phyloP scores from a whole-genome alignment of 2,329 filamentous ascomycete genomes.

The Alternaria tenuissima region DNA sequence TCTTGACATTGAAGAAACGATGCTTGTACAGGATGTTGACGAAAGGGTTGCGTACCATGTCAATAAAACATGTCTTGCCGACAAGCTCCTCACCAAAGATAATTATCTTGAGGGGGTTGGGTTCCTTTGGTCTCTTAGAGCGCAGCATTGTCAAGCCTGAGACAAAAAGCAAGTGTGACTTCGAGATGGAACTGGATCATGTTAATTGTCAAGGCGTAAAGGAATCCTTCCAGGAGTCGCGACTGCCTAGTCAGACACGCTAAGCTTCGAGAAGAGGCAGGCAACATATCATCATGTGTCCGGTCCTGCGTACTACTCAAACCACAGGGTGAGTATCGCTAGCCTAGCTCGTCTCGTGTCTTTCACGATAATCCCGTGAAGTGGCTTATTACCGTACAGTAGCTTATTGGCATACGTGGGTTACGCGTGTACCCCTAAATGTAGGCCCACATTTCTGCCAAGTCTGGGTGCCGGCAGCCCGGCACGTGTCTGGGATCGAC shows the following conservation, averaged over 20 bases:
- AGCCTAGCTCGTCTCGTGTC: background rate
- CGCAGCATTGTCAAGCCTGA: background rate
- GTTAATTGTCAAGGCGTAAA: conserved; percentile 1
- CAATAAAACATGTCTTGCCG: conserved; percentile 39
- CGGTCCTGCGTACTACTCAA: background rate
- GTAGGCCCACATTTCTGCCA: conserved; percentile 7
- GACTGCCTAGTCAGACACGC: background rate
- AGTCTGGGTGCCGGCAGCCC: conserved; percentile 3
- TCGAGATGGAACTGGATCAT: background rate
- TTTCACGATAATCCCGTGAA: background rate
- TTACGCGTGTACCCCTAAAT: background rate
- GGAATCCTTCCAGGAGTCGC: background rate
- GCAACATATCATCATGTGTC: background rate
- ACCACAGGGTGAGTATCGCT: background rate
- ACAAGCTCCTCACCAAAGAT: conserved; percentile 34
- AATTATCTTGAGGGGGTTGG: conserved; percentile 13
- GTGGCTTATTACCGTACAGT: background rate
- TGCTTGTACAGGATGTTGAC: background rate
- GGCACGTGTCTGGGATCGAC: conserved; percentile 7
- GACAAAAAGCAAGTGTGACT: background rate
- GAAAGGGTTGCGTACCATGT: conserved; percentile 26
- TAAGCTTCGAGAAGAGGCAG: background rate
- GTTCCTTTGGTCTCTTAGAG: conserved; percentile 8
- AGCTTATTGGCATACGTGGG: background rate
- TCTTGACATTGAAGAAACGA: background rate